Conservation (phyloP, 2,329 filamentous ascomycete genomes). For the Emericellopsis atlantica region DNA sequence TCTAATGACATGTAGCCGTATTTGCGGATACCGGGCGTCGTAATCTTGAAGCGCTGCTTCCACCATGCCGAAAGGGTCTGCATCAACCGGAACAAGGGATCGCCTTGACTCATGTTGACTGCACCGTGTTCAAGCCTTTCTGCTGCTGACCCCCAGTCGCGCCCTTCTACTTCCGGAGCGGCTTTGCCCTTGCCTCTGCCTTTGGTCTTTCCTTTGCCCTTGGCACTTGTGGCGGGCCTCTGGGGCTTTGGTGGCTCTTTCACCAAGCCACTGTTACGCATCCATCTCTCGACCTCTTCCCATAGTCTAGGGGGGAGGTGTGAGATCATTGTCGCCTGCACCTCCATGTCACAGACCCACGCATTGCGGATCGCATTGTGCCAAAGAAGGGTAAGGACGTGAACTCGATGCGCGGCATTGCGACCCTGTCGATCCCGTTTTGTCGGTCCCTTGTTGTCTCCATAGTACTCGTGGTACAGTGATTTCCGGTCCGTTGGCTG, state of each 20-base stretch:
- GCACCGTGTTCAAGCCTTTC: slow-evolving; percentile 55
- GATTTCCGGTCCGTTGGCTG: slow-evolving; percentile 45
- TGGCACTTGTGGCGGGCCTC: slow-evolving; percentile 10
- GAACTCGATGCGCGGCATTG: slow-evolving; percentile 70
- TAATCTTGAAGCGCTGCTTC: slow-evolving; percentile 72
- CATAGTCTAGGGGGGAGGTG: slow-evolving; percentile 56
- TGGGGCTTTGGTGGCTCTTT: slow-evolving; percentile 18
- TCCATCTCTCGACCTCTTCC: slow-evolving; percentile 64
- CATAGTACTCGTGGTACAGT: slow-evolving; percentile 41
- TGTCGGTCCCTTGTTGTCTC: slow-evolving; percentile 68
- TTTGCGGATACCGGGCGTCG: slow-evolving; percentile 73
- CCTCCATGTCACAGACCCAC: slow-evolving; percentile 66
- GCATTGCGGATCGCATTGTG: slow-evolving; percentile 79
- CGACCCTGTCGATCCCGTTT: slow-evolving; percentile 75
- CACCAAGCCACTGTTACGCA: slow-evolving; percentile 51
- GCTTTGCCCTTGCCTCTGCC: slow-evolving; percentile 21
- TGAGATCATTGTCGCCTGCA: slow-evolving; percentile 66
- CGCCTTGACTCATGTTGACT: slow-evolving; percentile 69
- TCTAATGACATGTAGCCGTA: slow-evolving; percentile 75
- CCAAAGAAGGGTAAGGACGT: slow-evolving; percentile 78
- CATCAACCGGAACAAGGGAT: slow-evolving; percentile 68
- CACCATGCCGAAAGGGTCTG: slow-evolving; percentile 73
- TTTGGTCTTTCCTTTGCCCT: slow-evolving; percentile 14
- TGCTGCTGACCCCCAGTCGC: slow-evolving; percentile 62
- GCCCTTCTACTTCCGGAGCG: slow-evolving; percentile 17